phyloP scores from a whole-genome alignment of 2,329 filamentous ascomycete genomes.

The Cladosporium sp. region DNA sequence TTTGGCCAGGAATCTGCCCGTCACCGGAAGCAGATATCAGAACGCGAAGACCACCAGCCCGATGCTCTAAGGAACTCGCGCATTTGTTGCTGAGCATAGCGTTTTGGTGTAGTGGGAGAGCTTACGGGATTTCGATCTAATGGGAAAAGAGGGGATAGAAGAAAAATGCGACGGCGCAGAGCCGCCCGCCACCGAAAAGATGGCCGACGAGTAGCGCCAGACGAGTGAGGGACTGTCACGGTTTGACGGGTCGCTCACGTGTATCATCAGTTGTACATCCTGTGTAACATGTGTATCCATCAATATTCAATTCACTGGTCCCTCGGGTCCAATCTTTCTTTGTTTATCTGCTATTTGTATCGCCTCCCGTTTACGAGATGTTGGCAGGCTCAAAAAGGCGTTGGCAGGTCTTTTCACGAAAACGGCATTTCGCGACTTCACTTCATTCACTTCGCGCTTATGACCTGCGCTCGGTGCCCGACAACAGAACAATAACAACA shows the following conservation, averaged over 20 bases:
- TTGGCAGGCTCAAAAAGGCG: not conserved
- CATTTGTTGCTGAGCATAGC: not conserved
- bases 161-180: conserved; percentile 1
- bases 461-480: not conserved
- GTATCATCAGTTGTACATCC: conserved; percentile 10
- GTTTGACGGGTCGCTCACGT: conserved; percentile 8
- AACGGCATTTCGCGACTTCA: not conserved
- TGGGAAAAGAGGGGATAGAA: not conserved
- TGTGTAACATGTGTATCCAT: conserved; percentile 11
- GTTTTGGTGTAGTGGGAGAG: too few relatives aligned
- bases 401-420: not conserved
- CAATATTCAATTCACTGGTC: not conserved
- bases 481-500: not conserved
- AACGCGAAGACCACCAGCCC: conserved; percentile 10
- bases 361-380: too few relatives aligned
- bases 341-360: not conserved
- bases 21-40: conserved; percentile 39
- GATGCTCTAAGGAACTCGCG: not conserved
- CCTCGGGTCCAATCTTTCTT: not conserved
- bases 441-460: not conserved
- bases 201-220: not conserved
- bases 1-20: conserved; percentile 56
- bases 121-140: not conserved
- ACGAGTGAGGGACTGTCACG: conserved; percentile 3
- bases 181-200: not conserved